Conservation (phyloP, 345 rosid genomes). For the Gynandropsis gynandra region DNA sequence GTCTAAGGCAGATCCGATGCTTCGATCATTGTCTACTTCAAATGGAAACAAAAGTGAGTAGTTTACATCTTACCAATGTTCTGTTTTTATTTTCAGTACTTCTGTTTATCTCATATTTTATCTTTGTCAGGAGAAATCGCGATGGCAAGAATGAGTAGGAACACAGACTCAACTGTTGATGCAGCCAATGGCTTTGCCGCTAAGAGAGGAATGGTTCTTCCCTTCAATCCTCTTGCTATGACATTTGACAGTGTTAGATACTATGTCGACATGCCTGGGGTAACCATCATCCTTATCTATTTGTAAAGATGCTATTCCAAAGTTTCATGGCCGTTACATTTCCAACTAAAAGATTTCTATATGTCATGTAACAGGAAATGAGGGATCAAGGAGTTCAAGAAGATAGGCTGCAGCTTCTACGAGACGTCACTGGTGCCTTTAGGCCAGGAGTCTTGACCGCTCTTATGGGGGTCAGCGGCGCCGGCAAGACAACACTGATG, state of each 20-base stretch:
- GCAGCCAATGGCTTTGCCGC: conserved; percentile 35
- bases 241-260: conserved; percentile 62
- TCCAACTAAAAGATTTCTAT: no score
- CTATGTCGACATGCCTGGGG: conserved; percentile 76
- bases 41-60: conserved; percentile 14
- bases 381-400: conserved; percentile 75
- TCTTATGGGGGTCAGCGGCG: conserved; percentile 91
- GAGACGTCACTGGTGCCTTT: conserved; percentile 66
- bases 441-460: conserved; percentile 92
- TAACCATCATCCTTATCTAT: conserved; percentile 23
- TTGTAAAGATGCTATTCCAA: no score
- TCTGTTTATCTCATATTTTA: not conserved
- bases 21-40: not conserved
- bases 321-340: no score
- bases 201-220: conserved; percentile 77
- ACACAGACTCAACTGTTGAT: conserved; percentile 32
- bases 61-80: not conserved
- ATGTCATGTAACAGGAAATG: conserved; percentile 56
- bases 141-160: conserved; percentile 29
- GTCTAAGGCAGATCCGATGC: not conserved
- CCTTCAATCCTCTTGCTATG: conserved; percentile 72
- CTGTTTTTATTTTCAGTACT: not conserved
- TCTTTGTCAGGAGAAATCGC: conserved; percentile 40
- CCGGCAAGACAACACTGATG: conserved; percentile 95
- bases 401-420: conserved; percentile 58